Conservation (phyloP, 306 rosid genomes). For the Geum urbanum region DNA sequence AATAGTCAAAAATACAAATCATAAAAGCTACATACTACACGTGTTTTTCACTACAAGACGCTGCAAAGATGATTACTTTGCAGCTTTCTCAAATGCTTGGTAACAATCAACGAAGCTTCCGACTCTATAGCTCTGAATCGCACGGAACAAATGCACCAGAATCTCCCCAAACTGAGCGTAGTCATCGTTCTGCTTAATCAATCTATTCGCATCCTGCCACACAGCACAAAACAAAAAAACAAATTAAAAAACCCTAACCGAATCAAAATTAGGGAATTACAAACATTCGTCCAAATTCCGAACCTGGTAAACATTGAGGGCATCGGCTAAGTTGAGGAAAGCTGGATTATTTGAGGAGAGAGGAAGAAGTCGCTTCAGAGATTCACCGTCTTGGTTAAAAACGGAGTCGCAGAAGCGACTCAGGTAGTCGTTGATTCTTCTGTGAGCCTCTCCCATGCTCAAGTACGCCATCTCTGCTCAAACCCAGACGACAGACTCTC, state of each 20-base stretch:
- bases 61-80: conserved; percentile 40
- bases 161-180: conserved; percentile 61
- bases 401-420: conserved; percentile 71
- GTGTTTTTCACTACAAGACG: not conserved
- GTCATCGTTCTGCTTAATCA: conserved; percentile 68
- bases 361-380: conserved; percentile 64
- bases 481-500: not conserved
- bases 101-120: conserved; percentile 60
- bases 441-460: conserved; percentile 94
- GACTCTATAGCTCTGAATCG: conserved; percentile 55
- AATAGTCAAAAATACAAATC: conserved; percentile 8
- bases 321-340: conserved; percentile 68
- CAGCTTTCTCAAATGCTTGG: conserved; percentile 73
- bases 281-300: not conserved
- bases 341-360: conserved; percentile 59
- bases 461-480: conserved; percentile 53
- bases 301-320: conserved; percentile 65
- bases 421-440: conserved; percentile 75
- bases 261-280: not conserved
- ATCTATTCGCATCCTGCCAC: conserved; percentile 50
- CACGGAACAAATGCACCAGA: conserved; percentile 62
- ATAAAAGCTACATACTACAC: not conserved
- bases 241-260: conserved; percentile 5
- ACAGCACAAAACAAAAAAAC: not conserved
- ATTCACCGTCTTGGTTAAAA: conserved; percentile 59